Percentiles rank a stretch among this genome's conserved stretches.
Conservation (phyloP, 1,139 yeast species). For the Lipomyces yarrowii region DNA sequence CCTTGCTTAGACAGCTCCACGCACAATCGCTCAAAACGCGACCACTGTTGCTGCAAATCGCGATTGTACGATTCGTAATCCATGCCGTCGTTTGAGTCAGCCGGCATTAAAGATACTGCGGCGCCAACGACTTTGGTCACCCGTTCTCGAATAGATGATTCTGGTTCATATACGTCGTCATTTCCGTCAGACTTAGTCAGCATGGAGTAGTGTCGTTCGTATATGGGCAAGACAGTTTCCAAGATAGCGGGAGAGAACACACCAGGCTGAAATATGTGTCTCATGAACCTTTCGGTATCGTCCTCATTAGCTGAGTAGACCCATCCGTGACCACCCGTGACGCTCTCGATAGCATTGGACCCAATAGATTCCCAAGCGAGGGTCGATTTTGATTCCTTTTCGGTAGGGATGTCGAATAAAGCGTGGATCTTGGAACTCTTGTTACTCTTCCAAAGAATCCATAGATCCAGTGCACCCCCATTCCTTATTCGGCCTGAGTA, state of each 20-base stretch:
- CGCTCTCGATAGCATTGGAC: constrained; percentile 1
- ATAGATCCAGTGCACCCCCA: constrained; percentile 15
- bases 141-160: constrained; percentile 37
- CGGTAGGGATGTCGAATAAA: constrained; percentile 16
- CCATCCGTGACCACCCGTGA: constrained; percentile 5
- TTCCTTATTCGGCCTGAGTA: background rate
- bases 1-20: constrained; percentile 59
- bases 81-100: constrained; percentile 27
- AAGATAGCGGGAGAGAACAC: constrained; percentile 50
- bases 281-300: constrained; percentile 45
- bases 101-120: constrained; percentile 33
- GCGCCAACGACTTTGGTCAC: constrained; percentile 37
- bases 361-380: constrained; percentile 25
- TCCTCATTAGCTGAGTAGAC: constrained; percentile 31
- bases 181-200: background rate
- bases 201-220: constrained; percentile 36
- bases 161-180: constrained; percentile 20
- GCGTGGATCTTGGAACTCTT: constrained; percentile 27
- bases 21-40: constrained; percentile 58
- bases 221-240: constrained; percentile 45
- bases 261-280: constrained; percentile 51
- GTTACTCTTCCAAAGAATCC: constrained; percentile 32
- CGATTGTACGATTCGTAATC: constrained; percentile 30
- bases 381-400: background rate
- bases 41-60: constrained; percentile 51